Evolutionary conservation across 768 basidiomycete species (phyloP), one percentile per base, ranked within the genome.

Genomic region (Pleurotus sapidus): DNA sequence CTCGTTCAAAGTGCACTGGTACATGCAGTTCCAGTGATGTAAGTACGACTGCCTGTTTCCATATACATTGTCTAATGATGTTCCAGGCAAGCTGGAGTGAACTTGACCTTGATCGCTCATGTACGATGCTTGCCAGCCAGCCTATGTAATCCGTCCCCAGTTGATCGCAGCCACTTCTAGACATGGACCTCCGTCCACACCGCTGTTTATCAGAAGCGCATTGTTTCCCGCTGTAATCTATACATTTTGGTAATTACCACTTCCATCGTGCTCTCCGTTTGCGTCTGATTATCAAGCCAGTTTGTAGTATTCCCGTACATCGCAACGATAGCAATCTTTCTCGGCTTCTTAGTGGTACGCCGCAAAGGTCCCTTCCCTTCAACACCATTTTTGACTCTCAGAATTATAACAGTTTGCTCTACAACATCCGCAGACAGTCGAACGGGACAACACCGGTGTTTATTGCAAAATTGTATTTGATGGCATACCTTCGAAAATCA

Each of bases 401-500:
- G 8, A 17, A n/a, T 17, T 6, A 15, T 37, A n/a, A 25, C 20
- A 50, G 49, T 50, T 50, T 23, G 49, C 49, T 3, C 6, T 50
- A 6, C 49, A 50, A 37, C 24, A 50, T 37, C 49, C 49, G 15
- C 37, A 23, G 7, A 50, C 49, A n/a, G 34, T 50, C 14, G 12
- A 25, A n/a, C 49, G 49, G 12, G 49, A 50, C 30, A 50, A 27
- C 30, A 50, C 11, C 11, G 49, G 49, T 12, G 49, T 50, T n/a
- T 50, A 50, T 23, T 50, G 49, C 34, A 50, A 50, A 18, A 34
- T 50, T 7, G 49, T 37, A 23, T 50, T 50, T 34, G 30, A 50
- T 17, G 49, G 49, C n/a, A 37, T 50, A 14, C 49, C 49, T n/a
- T 50, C 49, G 12, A 50, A 50, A 34, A 50, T 50, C 15, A 50